Percentiles rank a stretch among this genome's conserved stretches.
Evolutionary conservation across 345 rosid species (phyloP).

Genomic region (Heritiera fomes): DNA sequence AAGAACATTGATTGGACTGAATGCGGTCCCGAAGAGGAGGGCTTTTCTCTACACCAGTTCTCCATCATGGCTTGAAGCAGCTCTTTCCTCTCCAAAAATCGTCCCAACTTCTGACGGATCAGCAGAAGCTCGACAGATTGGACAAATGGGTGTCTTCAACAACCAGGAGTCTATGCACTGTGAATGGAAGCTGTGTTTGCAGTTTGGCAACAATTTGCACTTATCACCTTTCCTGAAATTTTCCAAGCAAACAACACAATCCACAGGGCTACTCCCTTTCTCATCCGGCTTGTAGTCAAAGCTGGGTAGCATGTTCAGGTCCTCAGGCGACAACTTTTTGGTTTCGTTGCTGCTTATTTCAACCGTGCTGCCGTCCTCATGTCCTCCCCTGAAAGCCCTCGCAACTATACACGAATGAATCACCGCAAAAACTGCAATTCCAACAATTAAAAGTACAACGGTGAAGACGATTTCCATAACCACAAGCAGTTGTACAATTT

Average conservation of each 20-base stretch:
- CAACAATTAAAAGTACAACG: conserved; percentile 35
- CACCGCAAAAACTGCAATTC: conserved; percentile 37
- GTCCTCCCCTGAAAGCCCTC: conserved; percentile 35
- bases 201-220: conserved; percentile 45
- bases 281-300: conserved; percentile 38
- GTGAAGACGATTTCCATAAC: conserved; percentile 37
- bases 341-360: neutral
- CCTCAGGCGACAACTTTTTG: conserved; percentile 31
- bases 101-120: conserved; percentile 13
- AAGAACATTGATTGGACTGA: neutral
- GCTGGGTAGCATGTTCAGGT: conserved; percentile 40
- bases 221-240: conserved; percentile 37
- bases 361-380: conserved; percentile 1
- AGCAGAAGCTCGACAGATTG: conserved; percentile 20
- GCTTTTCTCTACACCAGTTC: neutral
- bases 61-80: neutral
- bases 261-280: conserved; percentile 24
- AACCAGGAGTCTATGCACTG: conserved; percentile 40
- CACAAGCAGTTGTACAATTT: conserved; percentile 2
- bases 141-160: neutral
- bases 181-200: conserved; percentile 33
- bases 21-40: neutral
- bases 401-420: conserved; percentile 45
- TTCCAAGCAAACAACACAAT: conserved; percentile 54
- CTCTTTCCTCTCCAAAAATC: conserved; percentile 11